Evolutionary conservation across 768 basidiomycete genomes (phyloP).

Genomic region (Serendipita indica): DNA sequence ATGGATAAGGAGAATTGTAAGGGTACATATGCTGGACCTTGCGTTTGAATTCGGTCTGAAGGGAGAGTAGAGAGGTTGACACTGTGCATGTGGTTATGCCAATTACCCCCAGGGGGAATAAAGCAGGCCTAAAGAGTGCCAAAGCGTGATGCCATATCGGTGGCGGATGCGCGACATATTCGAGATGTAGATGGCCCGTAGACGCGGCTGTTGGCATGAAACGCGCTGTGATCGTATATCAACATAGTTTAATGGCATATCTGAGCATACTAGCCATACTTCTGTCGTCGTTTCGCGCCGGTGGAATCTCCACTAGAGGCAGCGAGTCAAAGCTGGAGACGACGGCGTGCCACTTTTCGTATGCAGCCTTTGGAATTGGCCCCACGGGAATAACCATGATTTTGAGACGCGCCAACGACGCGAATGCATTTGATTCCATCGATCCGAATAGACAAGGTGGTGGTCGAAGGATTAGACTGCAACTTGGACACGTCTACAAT

Average conservation of each 20-base stretch:
- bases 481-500: constrained; percentile 9
- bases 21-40: constrained; percentile 53
- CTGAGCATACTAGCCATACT: constrained; percentile 29
- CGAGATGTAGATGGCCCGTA: constrained; percentile 67
- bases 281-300: constrained; percentile 60
- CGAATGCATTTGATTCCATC: constrained; percentile 33
- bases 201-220: constrained; percentile 68
- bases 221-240: constrained; percentile 34
- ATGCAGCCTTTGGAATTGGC: constrained; percentile 47
- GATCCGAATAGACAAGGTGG: background rate
- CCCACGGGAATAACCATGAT: constrained; percentile 82
- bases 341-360: constrained; percentile 58
- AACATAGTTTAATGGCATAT: constrained; percentile 7
- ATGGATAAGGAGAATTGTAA: constrained; percentile 49
- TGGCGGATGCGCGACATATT: constrained; percentile 60
- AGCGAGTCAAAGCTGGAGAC: constrained; percentile 60
- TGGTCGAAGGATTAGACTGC: background rate
- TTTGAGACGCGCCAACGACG: constrained; percentile 70
- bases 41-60: constrained; percentile 52
- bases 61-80: constrained; percentile 35
- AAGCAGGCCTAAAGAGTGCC: constrained; percentile 60
- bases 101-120: constrained; percentile 76
- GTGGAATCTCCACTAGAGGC: constrained; percentile 68
- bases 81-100: constrained; percentile 64
- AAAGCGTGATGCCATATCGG: constrained; percentile 53